phyloP scores from a whole-genome alignment of 2,329 filamentous ascomycete genomes.

The Cladophialophora bantiana region DNA sequence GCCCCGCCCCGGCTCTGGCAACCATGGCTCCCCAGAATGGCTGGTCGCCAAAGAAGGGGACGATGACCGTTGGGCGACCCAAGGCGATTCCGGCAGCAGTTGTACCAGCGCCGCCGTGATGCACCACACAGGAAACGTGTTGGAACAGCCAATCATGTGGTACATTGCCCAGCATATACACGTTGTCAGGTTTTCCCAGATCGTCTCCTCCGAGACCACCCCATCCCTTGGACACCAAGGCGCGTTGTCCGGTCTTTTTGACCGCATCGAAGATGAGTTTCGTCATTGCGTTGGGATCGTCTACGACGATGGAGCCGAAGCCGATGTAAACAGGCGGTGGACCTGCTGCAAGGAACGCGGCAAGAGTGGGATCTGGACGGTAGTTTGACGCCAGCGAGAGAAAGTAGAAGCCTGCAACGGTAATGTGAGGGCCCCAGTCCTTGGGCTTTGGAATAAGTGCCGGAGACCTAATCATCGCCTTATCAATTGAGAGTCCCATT shows the following conservation, averaged over 20 bases:
- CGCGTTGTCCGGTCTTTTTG: slow-evolving; percentile 70
- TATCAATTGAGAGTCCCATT: neutral
- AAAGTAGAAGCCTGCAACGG: slow-evolving; percentile 79
- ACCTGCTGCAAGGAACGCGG: slow-evolving; percentile 70
- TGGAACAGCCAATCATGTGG: slow-evolving; percentile 92
- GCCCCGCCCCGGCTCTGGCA: slow-evolving; percentile 73
- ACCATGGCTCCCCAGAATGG: slow-evolving; percentile 85
- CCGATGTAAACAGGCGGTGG: slow-evolving; percentile 81
- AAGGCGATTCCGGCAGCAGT: slow-evolving; percentile 86
- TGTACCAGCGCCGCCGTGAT: slow-evolving; percentile 89
- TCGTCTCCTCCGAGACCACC: slow-evolving; percentile 79
- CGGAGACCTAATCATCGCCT: slow-evolving; percentile 71
- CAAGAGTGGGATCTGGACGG: slow-evolving; percentile 69
- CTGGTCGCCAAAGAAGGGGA: slow-evolving; percentile 88
- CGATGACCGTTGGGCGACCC: slow-evolving; percentile 79
- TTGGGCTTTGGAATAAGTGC: slow-evolving; percentile 78
- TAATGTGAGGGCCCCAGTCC: slow-evolving; percentile 76
- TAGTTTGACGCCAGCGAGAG: slow-evolving; percentile 72
- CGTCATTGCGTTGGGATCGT: slow-evolving; percentile 75
- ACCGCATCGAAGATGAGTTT: slow-evolving; percentile 75
- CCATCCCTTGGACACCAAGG: slow-evolving; percentile 87
- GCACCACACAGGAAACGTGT: slow-evolving; percentile 79
- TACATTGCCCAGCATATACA: slow-evolving; percentile 84
- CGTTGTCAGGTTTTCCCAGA: slow-evolving; percentile 71
- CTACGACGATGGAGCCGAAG: slow-evolving; percentile 82